These are phyloP conservation scores for Plasmodium cynomolgi DNA, from an alignment of 169 alveolate genomes.

Conservation along the genomic window DNA sequence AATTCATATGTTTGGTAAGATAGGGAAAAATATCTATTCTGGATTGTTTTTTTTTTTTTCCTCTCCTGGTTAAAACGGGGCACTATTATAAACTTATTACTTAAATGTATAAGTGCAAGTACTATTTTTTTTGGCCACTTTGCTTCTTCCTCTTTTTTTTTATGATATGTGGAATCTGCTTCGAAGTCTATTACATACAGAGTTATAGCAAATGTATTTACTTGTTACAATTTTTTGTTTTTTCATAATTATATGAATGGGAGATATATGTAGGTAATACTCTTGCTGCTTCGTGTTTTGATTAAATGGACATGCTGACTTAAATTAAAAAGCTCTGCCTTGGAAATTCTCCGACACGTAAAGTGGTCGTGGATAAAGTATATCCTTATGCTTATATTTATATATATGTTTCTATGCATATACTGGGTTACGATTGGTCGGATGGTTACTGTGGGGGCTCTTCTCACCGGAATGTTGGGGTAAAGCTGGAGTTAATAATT, in stretches of 20 bases:
- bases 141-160: background rate
- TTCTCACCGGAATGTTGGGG: background rate
- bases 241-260: conserved; percentile 25
- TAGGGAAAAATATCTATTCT: background rate
- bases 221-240: conserved; percentile 33
- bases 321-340: background rate
- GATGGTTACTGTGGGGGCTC: background rate
- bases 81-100: background rate
- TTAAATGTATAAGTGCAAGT: background rate
- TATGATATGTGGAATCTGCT: conserved; percentile 17
- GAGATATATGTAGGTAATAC: background rate
- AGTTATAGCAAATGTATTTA: conserved; percentile 2
- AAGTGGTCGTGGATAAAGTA: background rate
- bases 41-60: background rate
- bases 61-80: background rate
- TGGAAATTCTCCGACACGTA: background rate
- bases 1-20: background rate
- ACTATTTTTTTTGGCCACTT: background rate
- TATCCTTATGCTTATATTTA: background rate
- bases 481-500: background rate
- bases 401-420: background rate
- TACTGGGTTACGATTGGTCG: background rate
- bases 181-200: conserved; percentile 8
- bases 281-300: background rate
- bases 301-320: background rate